Base-by-base conservation (phyloP, 352 stramenopile species). In the Albugo laibachii region DNA sequence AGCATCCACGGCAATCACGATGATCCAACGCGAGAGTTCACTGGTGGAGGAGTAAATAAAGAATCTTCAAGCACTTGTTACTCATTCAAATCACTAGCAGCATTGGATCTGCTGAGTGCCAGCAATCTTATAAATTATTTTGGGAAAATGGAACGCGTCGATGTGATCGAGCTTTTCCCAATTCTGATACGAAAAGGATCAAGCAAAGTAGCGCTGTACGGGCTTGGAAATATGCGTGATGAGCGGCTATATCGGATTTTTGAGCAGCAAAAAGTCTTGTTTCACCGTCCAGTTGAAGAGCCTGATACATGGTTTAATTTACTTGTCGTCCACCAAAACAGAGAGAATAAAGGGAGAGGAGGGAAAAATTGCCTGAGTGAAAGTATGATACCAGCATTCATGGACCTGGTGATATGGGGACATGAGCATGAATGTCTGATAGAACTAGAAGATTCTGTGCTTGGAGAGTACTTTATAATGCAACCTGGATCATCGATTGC, bases 1-100 rank as follows among this genome's bases (percentile, higher is more conserved):
- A 84, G 75, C 50, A 99, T 99, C 57, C 95, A 99, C 62, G 96
- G 96, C 13, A 99, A 99, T 73, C 96, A 99, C 69, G 96, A 99
- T 63, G 94, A 99, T 66, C 95, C 96, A 11, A 92, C 91, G 12
- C 70, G 93, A 36, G 94, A 98, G 47, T 87, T 80, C 38, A 51
- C 57, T 34, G 67, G 62, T 43, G n/a, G 36, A 46, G 73, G 63
- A 47, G 8, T 8, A 10, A 24, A 19, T 24, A 43, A 3, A 24
- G 20, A 19, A 19, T 24, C 16, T 8, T 24, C 16, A 10, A 24
- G 3, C 3, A 49, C 56, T 43, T 44, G 52, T 38, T 40, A 18
- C 41, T 49, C 41, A 58, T 56, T 65, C 41, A 63, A 81, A 48
- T 80, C 95, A 19, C 72, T 99, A 16, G 91, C 92, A 41, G 93